These are phyloP conservation scores for Pleoardoris graminearum DNA, from an alignment of 2,329 filamentous ascomycete species.

Conservation along the genomic window DNA sequence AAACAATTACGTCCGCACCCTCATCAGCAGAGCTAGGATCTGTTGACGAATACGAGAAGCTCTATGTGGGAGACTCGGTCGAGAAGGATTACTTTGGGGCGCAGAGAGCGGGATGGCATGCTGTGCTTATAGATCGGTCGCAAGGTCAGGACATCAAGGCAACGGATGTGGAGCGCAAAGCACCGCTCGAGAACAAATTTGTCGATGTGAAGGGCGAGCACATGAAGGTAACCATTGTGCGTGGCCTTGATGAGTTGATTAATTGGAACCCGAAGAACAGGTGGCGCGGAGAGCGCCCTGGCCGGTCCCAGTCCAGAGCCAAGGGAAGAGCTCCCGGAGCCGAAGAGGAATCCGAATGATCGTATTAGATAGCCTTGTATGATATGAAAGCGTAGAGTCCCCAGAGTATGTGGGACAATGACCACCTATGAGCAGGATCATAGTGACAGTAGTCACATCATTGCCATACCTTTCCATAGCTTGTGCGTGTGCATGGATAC, in stretches of 20 bases:
- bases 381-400: too few relatives aligned
- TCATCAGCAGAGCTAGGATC: not conserved
- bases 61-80: constrained; percentile 61
- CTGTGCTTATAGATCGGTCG: constrained; percentile 49
- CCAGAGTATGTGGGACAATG: too few relatives aligned
- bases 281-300: not conserved
- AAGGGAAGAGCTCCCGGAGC: too few relatives aligned
- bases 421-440: too few relatives aligned
- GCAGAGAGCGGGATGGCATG: constrained; percentile 52
- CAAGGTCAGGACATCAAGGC: not conserved
- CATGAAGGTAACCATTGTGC: not conserved
- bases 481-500: too few relatives aligned
- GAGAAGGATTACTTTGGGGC: constrained; percentile 57
- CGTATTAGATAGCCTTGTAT: too few relatives aligned
- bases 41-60: constrained; percentile 41
- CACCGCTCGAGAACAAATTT: constrained; percentile 2
- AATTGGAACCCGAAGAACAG: not conserved
- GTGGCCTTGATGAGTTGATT: not conserved
- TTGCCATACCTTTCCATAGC: too few relatives aligned
- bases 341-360: too few relatives aligned
- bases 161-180: not conserved
- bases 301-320: too few relatives aligned
- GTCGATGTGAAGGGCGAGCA: not conserved
- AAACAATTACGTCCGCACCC: constrained; percentile 28
- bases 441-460: too few relatives aligned